Conservation (phyloP, 768 basidiomycete genomes). For the Russula vinacea region DNA sequence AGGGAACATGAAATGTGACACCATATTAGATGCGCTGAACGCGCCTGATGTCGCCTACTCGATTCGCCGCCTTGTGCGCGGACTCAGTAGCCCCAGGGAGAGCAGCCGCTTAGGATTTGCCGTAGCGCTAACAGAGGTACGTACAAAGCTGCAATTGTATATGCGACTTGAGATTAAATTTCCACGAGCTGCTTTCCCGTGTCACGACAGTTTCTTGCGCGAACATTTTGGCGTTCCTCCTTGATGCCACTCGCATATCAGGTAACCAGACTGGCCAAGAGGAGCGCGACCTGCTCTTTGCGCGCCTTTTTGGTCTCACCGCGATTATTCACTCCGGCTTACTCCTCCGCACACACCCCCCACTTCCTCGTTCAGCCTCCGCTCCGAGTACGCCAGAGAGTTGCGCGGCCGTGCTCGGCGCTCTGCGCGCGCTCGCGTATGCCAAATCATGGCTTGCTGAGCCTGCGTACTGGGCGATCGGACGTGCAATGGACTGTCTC, state of each 20-base stretch:
- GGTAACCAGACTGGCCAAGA: conserved; percentile 86
- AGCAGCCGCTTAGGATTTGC: conserved; percentile 93
- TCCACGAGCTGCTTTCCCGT: conserved; percentile 66
- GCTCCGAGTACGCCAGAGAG: conserved; percentile 54
- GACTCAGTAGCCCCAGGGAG: conserved; percentile 88
- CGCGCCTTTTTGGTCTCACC: conserved; percentile 85
- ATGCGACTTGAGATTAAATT: conserved; percentile 11
- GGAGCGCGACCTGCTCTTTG: conserved; percentile 89
- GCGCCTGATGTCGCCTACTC: conserved; percentile 93
- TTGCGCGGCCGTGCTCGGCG: conserved; percentile 55
- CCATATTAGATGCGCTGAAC: conserved; percentile 64
- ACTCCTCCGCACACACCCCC: conserved; percentile 58
- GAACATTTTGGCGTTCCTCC: conserved; percentile 72
- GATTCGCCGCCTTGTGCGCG: conserved; percentile 79
- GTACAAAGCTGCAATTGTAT: conserved; percentile 31
- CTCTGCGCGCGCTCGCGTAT: conserved; percentile 68
- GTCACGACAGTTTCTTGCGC: conserved; percentile 72
- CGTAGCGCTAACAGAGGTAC: conserved; percentile 91
- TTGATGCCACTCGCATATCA: conserved; percentile 66
- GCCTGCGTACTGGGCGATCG: conserved; percentile 83
- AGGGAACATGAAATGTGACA: conserved; percentile 43
- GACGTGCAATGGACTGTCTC: conserved; percentile 59
- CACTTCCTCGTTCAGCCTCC: conserved; percentile 54
- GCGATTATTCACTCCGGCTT: conserved; percentile 83
- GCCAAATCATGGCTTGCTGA: conserved; percentile 90